Base-by-base conservation (phyloP, 441 rosid genomes). In the Raphanus hybrid region DNA sequence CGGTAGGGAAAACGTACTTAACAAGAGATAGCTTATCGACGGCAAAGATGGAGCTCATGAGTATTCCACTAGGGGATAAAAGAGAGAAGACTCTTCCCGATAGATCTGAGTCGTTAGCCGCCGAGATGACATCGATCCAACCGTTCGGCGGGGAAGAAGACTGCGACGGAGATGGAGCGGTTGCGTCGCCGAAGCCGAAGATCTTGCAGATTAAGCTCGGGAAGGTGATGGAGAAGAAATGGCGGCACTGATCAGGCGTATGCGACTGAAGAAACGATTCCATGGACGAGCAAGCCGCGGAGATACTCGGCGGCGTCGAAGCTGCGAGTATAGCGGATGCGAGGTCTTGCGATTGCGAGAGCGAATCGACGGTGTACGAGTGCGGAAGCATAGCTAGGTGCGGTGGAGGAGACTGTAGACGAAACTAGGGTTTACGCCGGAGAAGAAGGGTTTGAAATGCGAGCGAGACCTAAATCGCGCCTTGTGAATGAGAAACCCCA, bases 231-330 rank as follows among this genome's bases (percentile, higher is more conserved):
- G 92, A 90, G 86, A 87, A 90, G 93, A 92, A 92, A 82, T 87
- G 88, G 67, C 97, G 95, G 69, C 86, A 87, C n/a, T 92, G 93
- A 77, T 92, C 95, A 62, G 95, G 89, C 11, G 88, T 65, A 72
- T 83, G 87, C 5, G 91, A 86, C 78, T 78, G 89, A 2, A 89
- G 80, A 82, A 89, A 91, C 69, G 90, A 79, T 59, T 86, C 87
- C 73, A 87, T 73, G 82, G 91, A 83, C 76, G 85, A 75, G 80
- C 92, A 89, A 66, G 85, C 85, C 69, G 93, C 82, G 81, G 87
- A 62, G 82, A 94, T 89, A 75, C 85, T 85, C 7, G 91, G 43
- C 14, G 91, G 87, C 11, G 91, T 75, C 59, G 91, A 83, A 74
- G 96, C 85, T 60, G 88, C 73, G 73, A 89, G 84, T 76, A 92